Conservation (phyloP, 192 early-diverging fungal genomes). For the Coemansia sp. region DNA sequence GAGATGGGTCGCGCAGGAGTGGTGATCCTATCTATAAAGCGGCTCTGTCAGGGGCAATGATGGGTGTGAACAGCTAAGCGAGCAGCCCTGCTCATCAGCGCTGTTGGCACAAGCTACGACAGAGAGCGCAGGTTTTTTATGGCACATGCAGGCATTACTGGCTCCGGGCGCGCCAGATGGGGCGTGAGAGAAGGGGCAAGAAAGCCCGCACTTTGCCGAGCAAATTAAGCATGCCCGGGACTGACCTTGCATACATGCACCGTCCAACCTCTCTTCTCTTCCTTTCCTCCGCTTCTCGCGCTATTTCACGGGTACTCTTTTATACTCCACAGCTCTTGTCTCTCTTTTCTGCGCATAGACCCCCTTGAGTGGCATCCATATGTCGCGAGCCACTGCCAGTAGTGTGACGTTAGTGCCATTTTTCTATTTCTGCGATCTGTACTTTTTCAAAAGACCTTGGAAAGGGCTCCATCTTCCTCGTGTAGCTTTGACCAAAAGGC, state of each 20-base stretch:
- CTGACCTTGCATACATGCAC: slow-evolving; percentile 2
- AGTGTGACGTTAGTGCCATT: background rate
- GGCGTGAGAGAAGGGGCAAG: background rate
- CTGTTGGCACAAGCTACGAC: background rate
- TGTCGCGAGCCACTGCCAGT: background rate
- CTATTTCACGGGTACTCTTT: slow-evolving; percentile 3
- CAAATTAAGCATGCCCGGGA: slow-evolving; percentile 3
- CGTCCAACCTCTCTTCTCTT: background rate
- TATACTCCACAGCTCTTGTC: background rate
- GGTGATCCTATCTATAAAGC: background rate
- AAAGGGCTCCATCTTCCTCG: background rate
- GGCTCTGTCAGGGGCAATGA: background rate
- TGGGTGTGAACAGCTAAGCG: background rate
- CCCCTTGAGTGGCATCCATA: background rate
- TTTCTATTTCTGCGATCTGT: background rate
- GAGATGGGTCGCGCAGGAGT: background rate
- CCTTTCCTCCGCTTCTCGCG: background rate
- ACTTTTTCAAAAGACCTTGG: background rate
- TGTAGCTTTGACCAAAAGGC: background rate
- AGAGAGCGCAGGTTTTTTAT: background rate
- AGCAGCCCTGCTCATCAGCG: background rate
- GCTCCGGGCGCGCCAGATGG: background rate
- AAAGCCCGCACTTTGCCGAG: slow-evolving; percentile 2
- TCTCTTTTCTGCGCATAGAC: background rate
- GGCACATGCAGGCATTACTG: background rate